These are phyloP conservation scores for Geopyxis carbonaria DNA, from an alignment of 495 filamentous ascomycete genomes.

Conservation along the genomic window DNA sequence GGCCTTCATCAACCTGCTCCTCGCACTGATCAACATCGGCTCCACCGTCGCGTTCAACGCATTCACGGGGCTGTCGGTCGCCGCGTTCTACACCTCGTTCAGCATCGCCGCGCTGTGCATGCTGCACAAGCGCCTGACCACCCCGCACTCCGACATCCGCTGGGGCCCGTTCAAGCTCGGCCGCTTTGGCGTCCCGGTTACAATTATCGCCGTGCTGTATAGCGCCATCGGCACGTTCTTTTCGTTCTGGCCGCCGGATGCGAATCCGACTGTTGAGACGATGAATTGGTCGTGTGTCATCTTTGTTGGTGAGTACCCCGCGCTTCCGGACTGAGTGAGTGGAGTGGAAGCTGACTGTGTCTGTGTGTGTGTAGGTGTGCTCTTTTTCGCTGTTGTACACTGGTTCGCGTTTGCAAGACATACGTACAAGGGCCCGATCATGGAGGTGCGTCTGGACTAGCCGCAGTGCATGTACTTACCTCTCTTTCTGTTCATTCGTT, in stretches of 20 bases:
- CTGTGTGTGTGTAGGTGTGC: conserved; percentile 25
- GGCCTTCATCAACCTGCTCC: not conserved
- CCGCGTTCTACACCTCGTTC: conserved; percentile 30
- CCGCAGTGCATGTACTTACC: too few species aligned
- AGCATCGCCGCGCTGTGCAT: conserved; percentile 29
- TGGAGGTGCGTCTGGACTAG: not conserved
- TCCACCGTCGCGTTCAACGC: conserved; percentile 32
- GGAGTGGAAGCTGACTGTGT: too few species aligned
- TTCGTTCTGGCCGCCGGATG: conserved; percentile 30
- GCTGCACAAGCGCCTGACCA: conserved; percentile 13
- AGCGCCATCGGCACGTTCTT: conserved; percentile 30
- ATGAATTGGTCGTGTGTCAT: conserved; percentile 37
- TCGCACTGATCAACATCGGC: not conserved
- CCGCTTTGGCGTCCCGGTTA: conserved; percentile 26
- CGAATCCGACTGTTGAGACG: conserved; percentile 25
- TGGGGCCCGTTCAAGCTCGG: conserved; percentile 32
- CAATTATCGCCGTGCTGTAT: conserved; percentile 29
- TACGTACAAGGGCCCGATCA: conserved; percentile 18
- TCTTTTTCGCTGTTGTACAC: conserved; percentile 26
- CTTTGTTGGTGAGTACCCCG: too few species aligned
- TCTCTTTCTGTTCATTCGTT: too few species aligned
- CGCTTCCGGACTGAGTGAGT: too few species aligned
- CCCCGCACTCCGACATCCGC: conserved; percentile 10
- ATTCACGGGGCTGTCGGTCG: conserved; percentile 31
- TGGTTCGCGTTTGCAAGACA: conserved; percentile 27